A percentile compares a stretch with the other conserved stretches of the same genome.
Conservation (phyloP, 164 flowering plant genomes). For the Chimonanthus praecox region DNA sequence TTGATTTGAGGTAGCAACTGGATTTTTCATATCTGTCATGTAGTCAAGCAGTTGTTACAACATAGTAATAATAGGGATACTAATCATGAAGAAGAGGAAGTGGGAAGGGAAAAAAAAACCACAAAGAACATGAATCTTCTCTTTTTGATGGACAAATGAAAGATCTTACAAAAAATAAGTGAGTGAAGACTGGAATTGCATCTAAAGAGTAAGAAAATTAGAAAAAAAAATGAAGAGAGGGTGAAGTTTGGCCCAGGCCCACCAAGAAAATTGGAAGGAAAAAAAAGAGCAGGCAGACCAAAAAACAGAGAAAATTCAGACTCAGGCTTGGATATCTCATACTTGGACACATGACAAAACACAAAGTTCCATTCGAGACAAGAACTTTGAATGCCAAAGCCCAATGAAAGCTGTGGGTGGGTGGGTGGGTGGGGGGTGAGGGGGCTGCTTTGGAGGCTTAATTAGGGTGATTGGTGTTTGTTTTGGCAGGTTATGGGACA, state of each 20-base stretch:
- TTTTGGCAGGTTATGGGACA: too few relatives aligned
- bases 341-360: too few relatives aligned
- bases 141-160: neutral
- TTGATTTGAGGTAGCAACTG: slow-evolving; percentile 18
- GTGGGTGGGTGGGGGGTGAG: too few relatives aligned
- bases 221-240: neutral
- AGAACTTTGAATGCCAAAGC: too few relatives aligned
- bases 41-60: slow-evolving; percentile 6
- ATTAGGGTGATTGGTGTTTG: too few relatives aligned
- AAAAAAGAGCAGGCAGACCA: too few relatives aligned
- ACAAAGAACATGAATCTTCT: neutral
- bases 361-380: too few relatives aligned
- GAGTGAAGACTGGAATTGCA: neutral
- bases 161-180: neutral
- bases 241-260: neutral
- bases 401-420: too few relatives aligned
- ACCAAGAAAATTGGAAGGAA: too few relatives aligned
- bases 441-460: too few relatives aligned
- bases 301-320: too few relatives aligned
- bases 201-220: neutral
- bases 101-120: neutral
- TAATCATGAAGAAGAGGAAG: neutral
- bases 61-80: neutral
- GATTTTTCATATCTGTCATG: slow-evolving; percentile 24
- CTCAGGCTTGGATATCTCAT: too few relatives aligned